These are phyloP conservation scores for Geoglossum cookeanum DNA, from an alignment of 2,329 filamentous ascomycete species.

Conservation along the genomic window DNA sequence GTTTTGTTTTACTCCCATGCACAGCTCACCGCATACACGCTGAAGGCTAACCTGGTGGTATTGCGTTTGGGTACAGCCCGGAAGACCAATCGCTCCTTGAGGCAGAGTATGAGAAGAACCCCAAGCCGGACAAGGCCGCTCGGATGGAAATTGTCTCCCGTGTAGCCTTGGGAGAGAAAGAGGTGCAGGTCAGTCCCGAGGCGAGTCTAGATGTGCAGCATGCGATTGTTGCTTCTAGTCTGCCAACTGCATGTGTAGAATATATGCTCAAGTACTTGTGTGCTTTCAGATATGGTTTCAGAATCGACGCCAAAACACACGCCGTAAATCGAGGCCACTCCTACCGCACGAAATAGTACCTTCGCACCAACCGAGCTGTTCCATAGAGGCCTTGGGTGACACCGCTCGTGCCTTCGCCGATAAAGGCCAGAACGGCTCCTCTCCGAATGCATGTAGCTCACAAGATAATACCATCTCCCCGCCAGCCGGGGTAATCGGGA, in stretches of 20 bases:
- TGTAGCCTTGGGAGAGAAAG: slow-evolving; percentile 82
- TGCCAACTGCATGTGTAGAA: slow-evolving; percentile 13
- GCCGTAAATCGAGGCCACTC: slow-evolving; percentile 70
- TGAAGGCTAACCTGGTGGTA: neutral
- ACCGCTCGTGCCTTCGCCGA: neutral
- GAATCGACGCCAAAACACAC: slow-evolving; percentile 81
- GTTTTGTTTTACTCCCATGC: neutral
- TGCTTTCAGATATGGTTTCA: slow-evolving; percentile 80
- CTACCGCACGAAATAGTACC: slow-evolving; percentile 42
- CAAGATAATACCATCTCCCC: neutral
- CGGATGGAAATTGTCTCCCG: slow-evolving; percentile 68
- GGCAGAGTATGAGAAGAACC: slow-evolving; percentile 63
- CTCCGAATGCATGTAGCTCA: neutral
- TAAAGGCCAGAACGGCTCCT: neutral
- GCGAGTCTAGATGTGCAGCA: slow-evolving; percentile 6
- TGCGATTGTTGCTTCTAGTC: slow-evolving; percentile 8
- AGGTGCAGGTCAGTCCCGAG: slow-evolving; percentile 60
- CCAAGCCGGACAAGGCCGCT: slow-evolving; percentile 80
- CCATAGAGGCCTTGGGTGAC: too few species aligned
- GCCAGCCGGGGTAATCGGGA: neutral
- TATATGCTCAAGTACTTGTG: neutral
- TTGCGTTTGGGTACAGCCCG: slow-evolving; percentile 31
- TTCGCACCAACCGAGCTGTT: neutral
- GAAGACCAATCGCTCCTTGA: slow-evolving; percentile 83
- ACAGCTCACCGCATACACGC: neutral